Evolutionary conservation across 306 rosid species (phyloP), one percentile per base, ranked within the genome.

Genomic region (Cicer cuneatum): DNA sequence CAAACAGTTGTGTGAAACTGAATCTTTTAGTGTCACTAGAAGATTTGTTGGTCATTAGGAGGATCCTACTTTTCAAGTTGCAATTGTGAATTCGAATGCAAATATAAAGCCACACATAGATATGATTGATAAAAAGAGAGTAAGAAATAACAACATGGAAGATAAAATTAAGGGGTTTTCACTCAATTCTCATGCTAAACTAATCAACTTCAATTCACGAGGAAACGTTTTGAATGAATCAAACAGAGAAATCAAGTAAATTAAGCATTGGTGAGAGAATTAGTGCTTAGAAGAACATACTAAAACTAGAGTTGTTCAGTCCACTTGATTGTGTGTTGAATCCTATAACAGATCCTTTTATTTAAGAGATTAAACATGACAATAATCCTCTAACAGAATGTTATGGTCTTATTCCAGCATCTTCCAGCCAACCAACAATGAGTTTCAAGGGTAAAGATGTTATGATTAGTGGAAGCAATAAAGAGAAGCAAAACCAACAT

Each of bases 401-500:
- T 80, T 73, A 83, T 33, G 80, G 66, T 75, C 74, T 63, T 74
- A 58, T 38, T 73, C 52, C 74, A 4, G 74, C 16, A 1, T 73
- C 75, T 78, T 74, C 79, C 47, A 69, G 81, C 77, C 96, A 84
- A 53, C 93, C 89, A 80, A 89, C 93, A 35, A 89, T 87, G 96
- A 84, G 96, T 56, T 76, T 93, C 84, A 89, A 87, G 92, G 96
- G 96, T 11, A 90, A 89, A 86, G 98, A 93, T 85, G 91, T 90
- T 74, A 84, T 88, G 6, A 82, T 90, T 75, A 88, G 93, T 75
- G 83, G 81, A 72, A 89, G 82, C 86, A 84, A 80, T 82, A 56
- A 51, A 73, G 89, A 80, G 54, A 69, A 68, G 64, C 85, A 83
- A 69, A 51, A 7, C 5, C 85, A 82, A 18, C 54, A 48, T 11